Conservation (phyloP, 768 basidiomycete species). For the Hydnomerulius pinastri region DNA sequence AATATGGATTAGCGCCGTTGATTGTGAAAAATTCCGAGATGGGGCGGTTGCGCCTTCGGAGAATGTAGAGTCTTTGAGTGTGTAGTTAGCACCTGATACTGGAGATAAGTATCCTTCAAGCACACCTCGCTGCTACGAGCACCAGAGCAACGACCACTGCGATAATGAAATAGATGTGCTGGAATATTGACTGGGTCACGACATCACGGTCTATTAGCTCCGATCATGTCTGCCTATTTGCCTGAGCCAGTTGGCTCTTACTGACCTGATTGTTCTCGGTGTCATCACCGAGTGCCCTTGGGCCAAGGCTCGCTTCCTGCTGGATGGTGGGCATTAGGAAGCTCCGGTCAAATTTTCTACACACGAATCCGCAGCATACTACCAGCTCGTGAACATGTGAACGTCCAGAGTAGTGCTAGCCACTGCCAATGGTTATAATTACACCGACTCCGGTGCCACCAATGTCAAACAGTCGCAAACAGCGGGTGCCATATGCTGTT, state of each 20-base stretch:
- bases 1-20: not conserved
- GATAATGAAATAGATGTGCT: constrained; percentile 27
- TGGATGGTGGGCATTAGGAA: constrained; percentile 11
- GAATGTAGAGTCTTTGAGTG: constrained; percentile 16
- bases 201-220: not conserved
- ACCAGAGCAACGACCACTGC: constrained; percentile 11
- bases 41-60: constrained; percentile 24
- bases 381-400: no score
- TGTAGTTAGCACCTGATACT: constrained; percentile 3
- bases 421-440: not conserved
- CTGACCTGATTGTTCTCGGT: constrained; percentile 17
- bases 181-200: constrained; percentile 16
- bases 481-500: not conserved
- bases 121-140: constrained; percentile 25
- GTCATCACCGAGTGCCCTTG: not conserved
- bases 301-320: not conserved
- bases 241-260: not conserved
- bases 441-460: constrained; percentile 19
- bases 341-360: not conserved
- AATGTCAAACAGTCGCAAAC: constrained; percentile 18
- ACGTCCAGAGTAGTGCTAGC: not conserved
- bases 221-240: not conserved
- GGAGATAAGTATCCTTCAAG: not conserved
- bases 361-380: constrained; percentile 5
- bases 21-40: constrained; percentile 23